Conservation (phyloP, 768 basidiomycete genomes). For the Pholiota conissans region DNA sequence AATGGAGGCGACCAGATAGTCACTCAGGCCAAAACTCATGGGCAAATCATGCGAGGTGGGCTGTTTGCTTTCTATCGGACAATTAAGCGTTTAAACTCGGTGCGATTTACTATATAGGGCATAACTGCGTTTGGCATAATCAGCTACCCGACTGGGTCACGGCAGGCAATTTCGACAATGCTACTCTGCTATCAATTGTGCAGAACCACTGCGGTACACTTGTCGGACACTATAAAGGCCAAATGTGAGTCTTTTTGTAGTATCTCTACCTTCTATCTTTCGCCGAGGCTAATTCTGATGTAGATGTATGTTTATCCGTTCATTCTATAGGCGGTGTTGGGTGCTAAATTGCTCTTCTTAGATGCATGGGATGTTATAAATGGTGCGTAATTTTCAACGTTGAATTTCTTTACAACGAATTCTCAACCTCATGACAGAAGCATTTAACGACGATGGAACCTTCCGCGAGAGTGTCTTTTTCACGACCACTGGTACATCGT, state of each 20-base stretch:
- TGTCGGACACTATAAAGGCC: slow-evolving; percentile 54
- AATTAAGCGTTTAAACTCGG: neutral
- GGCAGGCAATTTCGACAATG: slow-evolving; percentile 39
- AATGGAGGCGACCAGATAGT: slow-evolving; percentile 43
- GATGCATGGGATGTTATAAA: slow-evolving; percentile 18
- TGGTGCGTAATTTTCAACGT: slow-evolving; percentile 11
- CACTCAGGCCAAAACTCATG: slow-evolving; percentile 42
- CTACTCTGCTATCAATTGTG: slow-evolving; percentile 43
- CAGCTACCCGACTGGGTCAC: slow-evolving; percentile 55
- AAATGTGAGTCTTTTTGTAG: slow-evolving; percentile 37
- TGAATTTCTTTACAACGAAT: neutral
- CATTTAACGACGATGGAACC: slow-evolving; percentile 63
- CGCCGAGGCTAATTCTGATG: neutral
- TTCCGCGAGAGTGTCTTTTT: slow-evolving; percentile 54
- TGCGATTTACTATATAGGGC: slow-evolving; percentile 22
- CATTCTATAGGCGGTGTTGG: neutral
- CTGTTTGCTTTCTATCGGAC: neutral
- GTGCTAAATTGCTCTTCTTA: neutral
- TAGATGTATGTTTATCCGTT: slow-evolving; percentile 5
- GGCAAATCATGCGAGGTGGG: slow-evolving; percentile 45
- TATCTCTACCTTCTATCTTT: neutral
- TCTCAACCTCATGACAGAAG: slow-evolving; percentile 29
- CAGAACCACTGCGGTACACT: slow-evolving; percentile 48
- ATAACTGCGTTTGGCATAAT: slow-evolving; percentile 50
- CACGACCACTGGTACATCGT: slow-evolving; percentile 46